Percentiles rank a stretch among this genome's conserved stretches.
phyloP scores from a whole-genome alignment of 768 basidiomycete genomes.

The Boletus edulis region DNA sequence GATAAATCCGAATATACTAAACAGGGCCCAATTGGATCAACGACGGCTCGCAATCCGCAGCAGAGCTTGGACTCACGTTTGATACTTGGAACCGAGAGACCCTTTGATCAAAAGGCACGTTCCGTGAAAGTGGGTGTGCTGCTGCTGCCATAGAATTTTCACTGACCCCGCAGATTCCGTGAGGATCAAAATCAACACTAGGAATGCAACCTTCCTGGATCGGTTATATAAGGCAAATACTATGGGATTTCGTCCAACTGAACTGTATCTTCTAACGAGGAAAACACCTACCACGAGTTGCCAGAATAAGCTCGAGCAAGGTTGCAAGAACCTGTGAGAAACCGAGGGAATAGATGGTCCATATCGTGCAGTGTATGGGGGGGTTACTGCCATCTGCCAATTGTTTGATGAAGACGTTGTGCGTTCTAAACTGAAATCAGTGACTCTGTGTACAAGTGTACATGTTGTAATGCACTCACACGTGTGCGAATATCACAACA shows the following conservation, averaged over 20 bases:
- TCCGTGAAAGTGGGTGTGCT: not conserved
- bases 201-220: constrained; percentile 9
- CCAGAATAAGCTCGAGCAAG: constrained; percentile 17
- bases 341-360: constrained; percentile 3
- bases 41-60: not conserved
- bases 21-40: not conserved
- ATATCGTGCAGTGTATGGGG: constrained; percentile 3
- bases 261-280: not conserved
- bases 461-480: constrained; percentile 12
- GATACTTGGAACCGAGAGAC: not conserved
- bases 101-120: constrained; percentile 8
- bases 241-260: not conserved
- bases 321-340: constrained; percentile 8
- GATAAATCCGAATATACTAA: constrained; percentile 12
- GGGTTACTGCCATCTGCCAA: constrained; percentile 14
- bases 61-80: constrained; percentile 6
- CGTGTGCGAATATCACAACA: constrained; percentile 13
- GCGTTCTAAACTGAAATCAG: constrained; percentile 6
- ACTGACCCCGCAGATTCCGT: not conserved
- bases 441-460: not conserved
- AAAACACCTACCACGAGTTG: constrained; percentile 6
- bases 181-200: constrained; percentile 4
- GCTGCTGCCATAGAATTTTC: not conserved
- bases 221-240: constrained; percentile 21
- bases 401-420: constrained; percentile 9